Percentiles rank a stretch among this genome's conserved stretches.
Evolutionary conservation across 192 early-diverging fungal species (phyloP).

Genomic region (Anaeromyces robustus): DNA sequence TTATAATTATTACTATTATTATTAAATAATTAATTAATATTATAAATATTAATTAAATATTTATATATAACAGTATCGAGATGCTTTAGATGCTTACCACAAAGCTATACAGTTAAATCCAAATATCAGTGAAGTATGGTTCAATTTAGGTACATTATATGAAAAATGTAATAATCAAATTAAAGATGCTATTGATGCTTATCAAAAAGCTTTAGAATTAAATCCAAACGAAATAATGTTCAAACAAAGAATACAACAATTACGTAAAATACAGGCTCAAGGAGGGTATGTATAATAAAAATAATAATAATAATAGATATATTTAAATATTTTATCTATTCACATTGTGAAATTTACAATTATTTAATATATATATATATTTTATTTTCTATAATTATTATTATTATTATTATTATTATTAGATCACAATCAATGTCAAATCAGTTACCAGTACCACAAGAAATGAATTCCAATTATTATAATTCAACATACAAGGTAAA

Average conservation of each 20-base stretch:
- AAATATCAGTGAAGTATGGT: constrained; percentile 94
- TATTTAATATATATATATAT: not conserved
- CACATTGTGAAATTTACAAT: not conserved
- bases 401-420: not conserved
- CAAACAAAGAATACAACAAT: constrained; percentile 45
- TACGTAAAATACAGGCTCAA: not conserved
- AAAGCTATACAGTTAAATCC: constrained; percentile 87
- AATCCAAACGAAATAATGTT: constrained; percentile 79
- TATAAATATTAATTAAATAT: too few species aligned
- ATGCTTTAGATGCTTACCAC: constrained; percentile 94
- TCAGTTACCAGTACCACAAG: not conserved
- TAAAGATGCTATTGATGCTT: constrained; percentile 91
- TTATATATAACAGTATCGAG: constrained; percentile 43
- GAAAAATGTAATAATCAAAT: constrained; percentile 96
- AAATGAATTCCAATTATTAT: not conserved
- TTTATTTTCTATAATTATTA: not conserved
- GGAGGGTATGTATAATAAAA: not conserved
- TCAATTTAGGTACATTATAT: constrained; percentile 88
- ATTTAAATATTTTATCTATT: too few species aligned
- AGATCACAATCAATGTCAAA: not conserved
- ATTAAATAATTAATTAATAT: too few species aligned
- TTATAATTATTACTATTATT: too few species aligned
- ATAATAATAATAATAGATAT: not conserved
- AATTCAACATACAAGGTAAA: not conserved
- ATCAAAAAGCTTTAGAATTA: constrained; percentile 78